Evolutionary conservation across 2,329 filamentous ascomycete genomes (phyloP).

Genomic region (Lachnellula cervina): DNA sequence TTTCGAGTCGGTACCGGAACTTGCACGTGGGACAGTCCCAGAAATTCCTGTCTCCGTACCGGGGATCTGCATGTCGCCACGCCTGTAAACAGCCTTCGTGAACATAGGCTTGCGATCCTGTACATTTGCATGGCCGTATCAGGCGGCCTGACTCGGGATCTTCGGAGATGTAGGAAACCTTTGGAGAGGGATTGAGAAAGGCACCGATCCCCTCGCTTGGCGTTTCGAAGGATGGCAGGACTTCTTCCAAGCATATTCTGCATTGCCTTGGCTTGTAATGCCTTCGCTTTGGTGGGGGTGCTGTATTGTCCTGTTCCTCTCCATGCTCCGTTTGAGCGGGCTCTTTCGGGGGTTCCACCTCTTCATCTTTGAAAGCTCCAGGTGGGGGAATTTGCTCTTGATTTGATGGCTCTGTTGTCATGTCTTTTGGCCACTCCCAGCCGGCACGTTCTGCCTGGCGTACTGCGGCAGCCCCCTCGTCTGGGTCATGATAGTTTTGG

Average conservation of each 20-base stretch:
- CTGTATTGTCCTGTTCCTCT: slow-evolving; percentile 7
- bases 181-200: slow-evolving; percentile 51
- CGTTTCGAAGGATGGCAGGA: slow-evolving; percentile 55
- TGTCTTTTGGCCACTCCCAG: slow-evolving; percentile 23
- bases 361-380: slow-evolving; percentile 15
- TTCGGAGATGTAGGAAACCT: slow-evolving; percentile 67
- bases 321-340: slow-evolving; percentile 16
- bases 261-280: slow-evolving; percentile 72
- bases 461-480: neutral
- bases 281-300: slow-evolving; percentile 31
- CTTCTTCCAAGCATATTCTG: slow-evolving; percentile 78
- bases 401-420: neutral
- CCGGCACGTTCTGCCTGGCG: slow-evolving; percentile 1
- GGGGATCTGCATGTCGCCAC: slow-evolving; percentile 73
- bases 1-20: slow-evolving; percentile 74
- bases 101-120: slow-evolving; percentile 87
- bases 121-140: slow-evolving; percentile 87
- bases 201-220: slow-evolving; percentile 49
- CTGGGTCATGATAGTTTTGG: no score
- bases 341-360: slow-evolving; percentile 1
- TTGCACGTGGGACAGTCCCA: slow-evolving; percentile 86
- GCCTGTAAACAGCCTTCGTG: slow-evolving; percentile 83
- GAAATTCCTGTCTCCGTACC: slow-evolving; percentile 61
- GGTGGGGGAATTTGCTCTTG: slow-evolving; percentile 4
- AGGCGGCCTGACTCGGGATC: slow-evolving; percentile 71